Conservation (phyloP, 306 rosid species). For the Cucurbita moschata region DNA sequence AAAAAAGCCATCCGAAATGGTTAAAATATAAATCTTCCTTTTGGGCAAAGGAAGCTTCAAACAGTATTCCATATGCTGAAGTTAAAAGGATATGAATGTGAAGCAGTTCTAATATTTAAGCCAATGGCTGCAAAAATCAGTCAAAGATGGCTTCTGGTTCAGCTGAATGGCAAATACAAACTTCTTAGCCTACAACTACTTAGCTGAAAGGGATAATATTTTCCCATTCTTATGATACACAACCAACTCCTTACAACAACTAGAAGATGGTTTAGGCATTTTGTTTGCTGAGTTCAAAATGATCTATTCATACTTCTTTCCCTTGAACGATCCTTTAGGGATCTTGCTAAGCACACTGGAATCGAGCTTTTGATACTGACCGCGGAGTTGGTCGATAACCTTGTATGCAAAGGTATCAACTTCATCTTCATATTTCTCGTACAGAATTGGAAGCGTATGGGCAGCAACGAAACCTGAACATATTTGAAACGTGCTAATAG, state of each 20-base stretch:
- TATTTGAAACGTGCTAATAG: not conserved
- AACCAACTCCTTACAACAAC: not conserved
- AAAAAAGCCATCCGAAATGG: too few species aligned
- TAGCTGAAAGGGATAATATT: not conserved
- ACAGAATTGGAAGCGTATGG: conserved; percentile 70
- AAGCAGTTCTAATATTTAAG: not conserved
- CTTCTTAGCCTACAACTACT: not conserved
- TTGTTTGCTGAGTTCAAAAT: not conserved
- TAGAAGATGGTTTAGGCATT: not conserved
- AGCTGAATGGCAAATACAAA: not conserved
- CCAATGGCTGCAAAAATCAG: not conserved
- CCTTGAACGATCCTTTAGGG: conserved; percentile 41
- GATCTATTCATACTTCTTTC: conserved; percentile 47
- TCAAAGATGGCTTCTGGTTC: not conserved
- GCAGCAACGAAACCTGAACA: conserved; percentile 63
- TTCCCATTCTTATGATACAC: not conserved
- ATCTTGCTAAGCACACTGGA: conserved; percentile 64
- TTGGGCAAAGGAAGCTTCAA: not conserved
- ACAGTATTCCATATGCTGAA: not conserved
- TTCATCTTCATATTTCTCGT: conserved; percentile 64
- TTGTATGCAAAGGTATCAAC: conserved; percentile 44
- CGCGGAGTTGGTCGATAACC: conserved; percentile 35
- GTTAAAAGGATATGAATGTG: not conserved
- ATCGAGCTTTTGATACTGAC: conserved; percentile 41
- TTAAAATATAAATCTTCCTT: too few species aligned